Evolutionary conservation across 2,329 filamentous ascomycete genomes (phyloP), one percentile per base, ranked within the genome.

Genomic region (Diaporthe caulivora): DNA sequence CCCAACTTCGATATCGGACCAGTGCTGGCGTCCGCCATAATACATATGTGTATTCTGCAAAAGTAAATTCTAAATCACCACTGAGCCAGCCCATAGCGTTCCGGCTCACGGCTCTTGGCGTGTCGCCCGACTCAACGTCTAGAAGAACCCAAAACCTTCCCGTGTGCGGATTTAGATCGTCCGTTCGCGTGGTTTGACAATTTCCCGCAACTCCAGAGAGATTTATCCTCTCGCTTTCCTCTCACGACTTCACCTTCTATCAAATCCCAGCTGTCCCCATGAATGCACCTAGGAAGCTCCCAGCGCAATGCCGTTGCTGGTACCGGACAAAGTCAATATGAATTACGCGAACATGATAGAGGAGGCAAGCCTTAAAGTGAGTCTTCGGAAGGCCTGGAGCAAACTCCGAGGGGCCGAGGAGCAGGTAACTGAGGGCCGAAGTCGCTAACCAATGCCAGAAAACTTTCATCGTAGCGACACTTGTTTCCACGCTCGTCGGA

Each of bases 381-480:
- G 79, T 62, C 34, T 5, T 21, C 15, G 37, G 26, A n/a, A 0
- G n/a, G 26, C 8, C 13, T 9, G 44, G 17, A 13, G 1, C 6
- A 21, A 8, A 9, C 24, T 4, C 8, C 4, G 2, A n/a, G n/a
- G 1, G 37, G 37, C 6, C 4, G 2, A 10, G 17, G n/a, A n/a
- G 40, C 18, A 10, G 21, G n/a, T 51, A 18, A 8, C 18, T 10
- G 44, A 13, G 18, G 18, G 17, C 65, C 71, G 24, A 64, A 13
- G 44, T 67, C 15, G 62, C 62, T 67, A 10, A 62, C 55, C 18
- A 49, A 49, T 15, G 49, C 17, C 44, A 83, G 81, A 81, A 83
- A 79, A 80, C 80, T 7, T 84, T 83, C 75, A 81, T 83, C 47
- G 78, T 84, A 37, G 82, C 82, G n/a, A 83, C 82, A 2, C 80